Conservation (phyloP, 108 stramenopile genomes). For the Craspedostauros australis region DNA sequence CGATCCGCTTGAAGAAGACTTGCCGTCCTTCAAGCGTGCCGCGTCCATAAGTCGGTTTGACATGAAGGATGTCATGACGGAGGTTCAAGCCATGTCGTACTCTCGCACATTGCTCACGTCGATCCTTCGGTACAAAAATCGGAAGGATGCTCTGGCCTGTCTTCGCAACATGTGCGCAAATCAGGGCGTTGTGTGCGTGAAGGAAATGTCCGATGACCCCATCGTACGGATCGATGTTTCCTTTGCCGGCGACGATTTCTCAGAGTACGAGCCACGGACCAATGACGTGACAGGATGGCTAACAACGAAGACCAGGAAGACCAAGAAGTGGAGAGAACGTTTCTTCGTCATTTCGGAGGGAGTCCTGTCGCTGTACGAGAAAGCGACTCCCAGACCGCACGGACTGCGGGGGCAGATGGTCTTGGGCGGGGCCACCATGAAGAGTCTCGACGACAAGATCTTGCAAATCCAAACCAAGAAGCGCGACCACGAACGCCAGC, state of each 20-base stretch:
- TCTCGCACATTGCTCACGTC: constrained; percentile 69
- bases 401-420: constrained; percentile 44
- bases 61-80: constrained; percentile 25
- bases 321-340: constrained; percentile 45
- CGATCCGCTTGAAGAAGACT: constrained; percentile 3
- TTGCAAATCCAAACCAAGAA: not conserved
- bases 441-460: constrained; percentile 9
- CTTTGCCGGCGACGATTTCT: constrained; percentile 40
- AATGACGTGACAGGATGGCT: constrained; percentile 28
- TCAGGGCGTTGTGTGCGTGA: constrained; percentile 32
- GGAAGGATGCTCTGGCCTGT: constrained; percentile 52
- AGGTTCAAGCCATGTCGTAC: constrained; percentile 67
- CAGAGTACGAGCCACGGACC: constrained; percentile 13
- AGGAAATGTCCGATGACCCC: constrained; percentile 16
- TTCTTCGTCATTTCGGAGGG: constrained; percentile 56
- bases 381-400: constrained; percentile 51
- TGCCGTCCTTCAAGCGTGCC: constrained; percentile 12
- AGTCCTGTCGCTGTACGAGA: constrained; percentile 49
- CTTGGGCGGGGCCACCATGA: constrained; percentile 24
- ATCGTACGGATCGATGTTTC: constrained; percentile 39
- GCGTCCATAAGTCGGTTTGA: too few species aligned
- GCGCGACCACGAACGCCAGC: constrained; percentile 23
- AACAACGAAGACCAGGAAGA: constrained; percentile 15
- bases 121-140: constrained; percentile 41
- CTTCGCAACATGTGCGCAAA: constrained; percentile 53